Base-by-base conservation (phyloP, 2,329 filamentous ascomycete genomes). In the Aspergillus novoparasiticus region DNA sequence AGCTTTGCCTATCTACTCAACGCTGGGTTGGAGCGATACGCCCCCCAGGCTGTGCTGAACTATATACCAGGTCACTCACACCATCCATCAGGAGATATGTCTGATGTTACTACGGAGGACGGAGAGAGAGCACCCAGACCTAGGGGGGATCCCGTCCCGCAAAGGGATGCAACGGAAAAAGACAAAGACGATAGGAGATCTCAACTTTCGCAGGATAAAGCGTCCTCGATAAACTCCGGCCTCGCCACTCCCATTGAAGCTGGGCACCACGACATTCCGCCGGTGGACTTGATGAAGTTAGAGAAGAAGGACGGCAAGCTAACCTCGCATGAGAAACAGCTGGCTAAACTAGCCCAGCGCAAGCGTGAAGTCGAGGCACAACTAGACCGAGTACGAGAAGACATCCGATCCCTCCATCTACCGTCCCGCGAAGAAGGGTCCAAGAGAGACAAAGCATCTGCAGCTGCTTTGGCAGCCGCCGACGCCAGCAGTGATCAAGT, bases 1-100 rank as follows among this genome's bases (percentile, higher is more conserved):
- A 79, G 73, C 56, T 71, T 80, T 41, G 70, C 74, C 1, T 72
- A 72, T 58, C 62, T 77, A 43, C 69, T 81, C 41, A 75, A 75
- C 23, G 72, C 77, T 76, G 69, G 79, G 69, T 28, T 87, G 73
- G 84, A 84, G 78, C 72, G 82, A 74, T 70, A 81, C 73, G 74
- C 86, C 76, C 78, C 85, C 74, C 78, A 84, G 80, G 74, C 79
- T 69, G 60, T 86, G 74, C 36, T 83, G 69, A 65, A 83, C 77
- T 79, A 82, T 74, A 71, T 89, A 79, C 76, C 77, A 4, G 69
- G 69, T 14, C 69, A 73, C 39, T 62, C 68, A 41, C 63, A 57
- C 43, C 62, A 65, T 48, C 48, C 58, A 23, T 71, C 70, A 21
- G 43, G 56, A 41, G 59, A 28, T 21, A 60, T 41, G 30, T 32